phyloP scores from a whole-genome alignment of 2,329 filamentous ascomycete species.

The Biscogniauxia marginata region DNA sequence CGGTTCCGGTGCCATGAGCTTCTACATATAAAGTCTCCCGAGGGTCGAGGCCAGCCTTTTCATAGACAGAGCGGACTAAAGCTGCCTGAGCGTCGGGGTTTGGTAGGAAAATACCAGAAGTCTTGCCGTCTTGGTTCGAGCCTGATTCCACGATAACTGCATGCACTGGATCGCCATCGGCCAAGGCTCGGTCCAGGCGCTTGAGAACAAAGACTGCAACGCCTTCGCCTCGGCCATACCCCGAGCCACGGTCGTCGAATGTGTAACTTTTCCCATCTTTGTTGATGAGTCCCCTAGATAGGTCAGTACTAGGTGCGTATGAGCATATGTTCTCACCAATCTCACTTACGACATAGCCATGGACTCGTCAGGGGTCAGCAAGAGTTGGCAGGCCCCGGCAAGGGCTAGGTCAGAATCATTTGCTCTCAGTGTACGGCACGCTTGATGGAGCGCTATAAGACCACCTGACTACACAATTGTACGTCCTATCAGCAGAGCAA shows the following conservation, averaged over 20 bases:
- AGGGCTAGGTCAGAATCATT: slow-evolving; percentile 11
- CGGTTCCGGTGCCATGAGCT: background rate
- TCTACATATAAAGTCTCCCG: background rate
- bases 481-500: background rate
- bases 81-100: background rate
- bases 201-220: slow-evolving; percentile 22
- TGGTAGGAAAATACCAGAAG: background rate
- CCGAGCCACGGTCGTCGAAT: slow-evolving; percentile 44
- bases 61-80: background rate
- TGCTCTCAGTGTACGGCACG: slow-evolving; percentile 4
- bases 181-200: background rate
- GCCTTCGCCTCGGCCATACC: slow-evolving; percentile 54
- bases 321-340: slow-evolving; percentile 28
- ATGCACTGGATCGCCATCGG: background rate
- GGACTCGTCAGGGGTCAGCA: slow-evolving; percentile 14
- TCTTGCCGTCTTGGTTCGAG: background rate
- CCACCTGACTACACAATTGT: background rate
- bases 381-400: slow-evolving; percentile 9
- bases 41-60: background rate
- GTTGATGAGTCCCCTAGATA: slow-evolving; percentile 9
- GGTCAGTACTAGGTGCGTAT: slow-evolving; percentile 2
- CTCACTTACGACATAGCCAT: slow-evolving; percentile 4
- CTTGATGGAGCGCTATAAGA: slow-evolving; percentile 10
- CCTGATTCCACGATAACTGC: background rate
- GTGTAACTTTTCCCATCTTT: slow-evolving; percentile 26